phyloP scores from a whole-genome alignment of 2,329 filamentous ascomycete species.

The Alternaria triticina region DNA sequence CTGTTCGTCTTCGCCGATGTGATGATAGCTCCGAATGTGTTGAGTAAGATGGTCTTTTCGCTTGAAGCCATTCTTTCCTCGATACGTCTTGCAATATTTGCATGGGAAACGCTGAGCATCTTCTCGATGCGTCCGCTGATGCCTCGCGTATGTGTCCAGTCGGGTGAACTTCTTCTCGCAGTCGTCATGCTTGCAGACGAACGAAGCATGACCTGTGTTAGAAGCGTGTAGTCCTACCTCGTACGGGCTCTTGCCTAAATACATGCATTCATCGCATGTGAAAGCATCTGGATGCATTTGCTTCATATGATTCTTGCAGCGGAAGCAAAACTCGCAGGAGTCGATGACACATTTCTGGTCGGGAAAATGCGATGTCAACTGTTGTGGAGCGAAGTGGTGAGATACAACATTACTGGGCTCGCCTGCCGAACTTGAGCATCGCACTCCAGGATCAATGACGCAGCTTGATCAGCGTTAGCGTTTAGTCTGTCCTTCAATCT shows the following conservation, averaged over 20 bases:
- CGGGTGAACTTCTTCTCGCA: not conserved
- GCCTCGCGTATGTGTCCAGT: not conserved
- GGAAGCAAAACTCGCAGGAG: too few relatives aligned
- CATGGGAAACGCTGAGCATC: not conserved
- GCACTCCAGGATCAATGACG: too few relatives aligned
- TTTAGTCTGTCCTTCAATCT: too few relatives aligned
- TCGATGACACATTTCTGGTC: too few relatives aligned
- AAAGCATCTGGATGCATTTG: accelerated
- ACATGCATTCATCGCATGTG: not conserved
- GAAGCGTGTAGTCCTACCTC: accelerated
- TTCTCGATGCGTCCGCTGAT: not conserved
- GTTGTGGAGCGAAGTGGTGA: too few relatives aligned
- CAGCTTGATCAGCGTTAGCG: too few relatives aligned
- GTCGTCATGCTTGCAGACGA: not conserved
- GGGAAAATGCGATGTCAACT: too few relatives aligned
- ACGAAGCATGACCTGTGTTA: not conserved
- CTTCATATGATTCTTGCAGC: too few relatives aligned
- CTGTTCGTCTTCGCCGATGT: not conserved
- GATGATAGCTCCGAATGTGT: not conserved
- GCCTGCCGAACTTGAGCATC: too few relatives aligned
- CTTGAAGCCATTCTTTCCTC: not conserved
- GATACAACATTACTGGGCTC: too few relatives aligned
- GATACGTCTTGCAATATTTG: not conserved
- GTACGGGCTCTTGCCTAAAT: accelerated
- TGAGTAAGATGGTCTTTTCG: slow-evolving; percentile 1